Evolutionary conservation across 73 alveolate genomes (phyloP).

Genomic region (Paramecium octaurelia): DNA sequence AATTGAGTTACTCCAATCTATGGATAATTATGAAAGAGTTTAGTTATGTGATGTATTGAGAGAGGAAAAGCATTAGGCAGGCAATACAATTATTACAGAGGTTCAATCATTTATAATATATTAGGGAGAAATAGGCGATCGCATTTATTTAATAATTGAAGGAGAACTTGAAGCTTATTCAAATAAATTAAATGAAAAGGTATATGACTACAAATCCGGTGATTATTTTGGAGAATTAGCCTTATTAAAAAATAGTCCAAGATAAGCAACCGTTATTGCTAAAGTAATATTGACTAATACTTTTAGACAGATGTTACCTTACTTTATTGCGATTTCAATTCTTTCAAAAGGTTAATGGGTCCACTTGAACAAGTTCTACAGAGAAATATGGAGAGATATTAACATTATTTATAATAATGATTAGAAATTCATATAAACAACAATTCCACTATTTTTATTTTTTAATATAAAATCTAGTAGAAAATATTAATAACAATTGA

Average conservation of each 20-base stretch:
- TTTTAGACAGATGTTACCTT: slow-evolving; percentile 62
- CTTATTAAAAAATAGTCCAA: slow-evolving; percentile 85
- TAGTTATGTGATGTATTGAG: slow-evolving; percentile 85
- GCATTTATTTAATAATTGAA: slow-evolving; percentile 75
- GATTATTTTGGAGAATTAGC: slow-evolving; percentile 97
- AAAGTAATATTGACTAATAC: neutral
- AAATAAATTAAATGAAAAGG: slow-evolving; percentile 70
- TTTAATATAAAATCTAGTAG: neutral
- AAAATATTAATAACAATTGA: neutral
- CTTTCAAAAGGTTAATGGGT: slow-evolving; percentile 76
- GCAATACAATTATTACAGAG: slow-evolving; percentile 73
- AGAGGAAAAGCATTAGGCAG: slow-evolving; percentile 66
- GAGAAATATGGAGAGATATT: slow-evolving; percentile 44
- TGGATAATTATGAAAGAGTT: slow-evolving; percentile 86
- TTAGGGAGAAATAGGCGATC: slow-evolving; percentile 76
- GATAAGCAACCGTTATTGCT: slow-evolving; percentile 92
- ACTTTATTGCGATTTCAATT: slow-evolving; percentile 67
- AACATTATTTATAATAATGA: neutral
- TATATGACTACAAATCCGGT: slow-evolving; percentile 78
- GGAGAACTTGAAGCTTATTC: slow-evolving; percentile 76
- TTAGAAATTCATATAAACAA: neutral
- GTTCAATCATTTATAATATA: neutral
- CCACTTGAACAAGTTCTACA: slow-evolving; percentile 59
- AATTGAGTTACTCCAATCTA: slow-evolving; percentile 74
- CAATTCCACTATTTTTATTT: neutral